Conservation (phyloP, 1,284 basidiomycete species). For the Trametes hirsuta region DNA sequence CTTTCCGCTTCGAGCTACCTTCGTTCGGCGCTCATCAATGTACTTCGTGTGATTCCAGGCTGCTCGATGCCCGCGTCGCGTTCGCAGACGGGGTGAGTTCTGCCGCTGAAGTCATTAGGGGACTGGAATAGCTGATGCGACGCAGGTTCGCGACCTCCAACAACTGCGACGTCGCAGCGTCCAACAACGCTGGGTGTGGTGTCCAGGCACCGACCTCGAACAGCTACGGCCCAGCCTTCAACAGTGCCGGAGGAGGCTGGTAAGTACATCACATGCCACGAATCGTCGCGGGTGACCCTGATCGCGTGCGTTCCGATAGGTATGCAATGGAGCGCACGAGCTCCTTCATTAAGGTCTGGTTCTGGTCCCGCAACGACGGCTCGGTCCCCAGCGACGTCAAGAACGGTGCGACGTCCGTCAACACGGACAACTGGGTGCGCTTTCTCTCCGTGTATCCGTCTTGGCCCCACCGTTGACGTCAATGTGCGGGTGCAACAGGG, state of each 20-base stretch:
- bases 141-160: constrained; percentile 27
- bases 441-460: not conserved
- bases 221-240: constrained; percentile 59
- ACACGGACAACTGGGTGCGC: constrained; percentile 47
- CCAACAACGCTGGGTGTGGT: constrained; percentile 65
- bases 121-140: not conserved
- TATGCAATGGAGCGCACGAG: constrained; percentile 53
- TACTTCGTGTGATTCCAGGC: constrained; percentile 35
- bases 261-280: not conserved
- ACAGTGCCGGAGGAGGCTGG: constrained; percentile 61
- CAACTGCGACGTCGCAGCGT: constrained; percentile 56
- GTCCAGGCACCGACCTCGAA: constrained; percentile 46
- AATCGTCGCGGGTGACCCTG: not conserved
- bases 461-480: not conserved
- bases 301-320: constrained; percentile 8
- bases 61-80: constrained; percentile 62
- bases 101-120: not conserved
- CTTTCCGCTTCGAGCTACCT: not conserved
- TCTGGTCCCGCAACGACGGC: constrained; percentile 51
- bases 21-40: not conserved
- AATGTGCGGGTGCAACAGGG: constrained; percentile 39
- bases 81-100: constrained; percentile 52
- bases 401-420: constrained; percentile 42
- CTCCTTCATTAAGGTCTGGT: constrained; percentile 59
- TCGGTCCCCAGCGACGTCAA: constrained; percentile 50